phyloP scores from a whole-genome alignment of 768 basidiomycete genomes.

The Xanthoconium stramineum region DNA sequence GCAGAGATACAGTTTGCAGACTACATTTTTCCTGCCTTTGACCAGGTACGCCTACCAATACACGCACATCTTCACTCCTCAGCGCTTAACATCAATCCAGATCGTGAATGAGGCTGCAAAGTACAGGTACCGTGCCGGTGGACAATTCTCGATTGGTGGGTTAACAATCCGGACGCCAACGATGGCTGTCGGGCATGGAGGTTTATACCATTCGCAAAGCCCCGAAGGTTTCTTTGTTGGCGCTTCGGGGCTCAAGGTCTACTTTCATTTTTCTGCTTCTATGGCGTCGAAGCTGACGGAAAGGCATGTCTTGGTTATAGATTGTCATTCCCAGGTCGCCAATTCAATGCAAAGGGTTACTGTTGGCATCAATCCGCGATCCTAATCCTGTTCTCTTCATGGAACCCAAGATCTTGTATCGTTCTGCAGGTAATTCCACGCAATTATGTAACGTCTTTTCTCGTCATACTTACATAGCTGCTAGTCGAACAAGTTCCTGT shows the following conservation, averaged over 20 bases:
- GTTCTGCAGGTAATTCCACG: conserved; percentile 62
- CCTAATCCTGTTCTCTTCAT: conserved; percentile 94
- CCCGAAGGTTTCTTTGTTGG: conserved; percentile 95
- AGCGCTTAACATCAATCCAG: conserved; percentile 34
- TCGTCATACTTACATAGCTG: conserved; percentile 2
- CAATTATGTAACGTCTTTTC: not conserved
- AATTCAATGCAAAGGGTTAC: conserved; percentile 91
- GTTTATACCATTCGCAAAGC: conserved; percentile 91
- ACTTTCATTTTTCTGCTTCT: not conserved
- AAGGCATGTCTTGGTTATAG: conserved; percentile 14
- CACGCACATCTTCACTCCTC: not conserved
- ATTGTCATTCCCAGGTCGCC: conserved; percentile 94
- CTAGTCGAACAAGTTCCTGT: conserved; percentile 89
- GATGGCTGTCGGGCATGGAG: conserved; percentile 92
- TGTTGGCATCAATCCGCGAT: conserved; percentile 84
- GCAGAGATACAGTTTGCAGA: conserved; percentile 92
- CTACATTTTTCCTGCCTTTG: conserved; percentile 93
- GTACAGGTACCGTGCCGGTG: conserved; percentile 85
- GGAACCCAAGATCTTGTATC: conserved; percentile 92
- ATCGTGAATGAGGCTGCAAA: conserved; percentile 96
- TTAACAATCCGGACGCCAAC: conserved; percentile 83
- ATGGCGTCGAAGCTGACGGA: not conserved
- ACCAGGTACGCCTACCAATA: conserved; percentile 55
- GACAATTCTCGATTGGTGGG: conserved; percentile 76
- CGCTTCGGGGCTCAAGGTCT: conserved; percentile 82